Base-by-base conservation (phyloP, 495 filamentous ascomycete genomes). In the Trichoderma gamsii region DNA sequence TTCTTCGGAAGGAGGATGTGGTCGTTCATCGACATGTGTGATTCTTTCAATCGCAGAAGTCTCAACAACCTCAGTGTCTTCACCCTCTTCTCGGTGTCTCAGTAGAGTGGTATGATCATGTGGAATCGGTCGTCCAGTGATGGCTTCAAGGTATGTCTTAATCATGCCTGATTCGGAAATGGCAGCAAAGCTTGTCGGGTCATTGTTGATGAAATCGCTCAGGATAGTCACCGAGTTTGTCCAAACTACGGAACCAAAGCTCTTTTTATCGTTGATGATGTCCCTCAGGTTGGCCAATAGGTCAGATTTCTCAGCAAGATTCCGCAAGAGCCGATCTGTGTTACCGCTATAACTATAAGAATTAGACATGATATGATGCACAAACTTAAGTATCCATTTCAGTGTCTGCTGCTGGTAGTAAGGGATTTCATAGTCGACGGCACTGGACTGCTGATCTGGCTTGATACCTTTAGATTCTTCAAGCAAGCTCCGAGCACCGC, bases 201-300 rank as follows among this genome's bases (percentile, higher is more conserved):
- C 96, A 74, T 98, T 97, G 77, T 99, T 96, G 69, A 99, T 97
- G 80, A 98, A 98, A 73, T 89, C 94, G 77, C 90, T 94, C 35
- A 98, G 82, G 71, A 98, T 92, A 70, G 89, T 90, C 68, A 95
- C 90, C 21, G 92, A 89, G 73, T 90, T 90, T 67, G 92, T 96
- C 96, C 96, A 99, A 18, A 97, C 91, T 71, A 90, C 87, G 15
- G 92, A 92, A 52, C 96, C 96, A 75, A 92, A 99, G 18, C 90
- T 80, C 16, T 77, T 76, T 32, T 87, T 87, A 69, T 97, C 90
- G 66, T 87, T 84, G 67, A 97, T 90, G n/a, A 97, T 92, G 44
- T 86, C 81, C 43, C 90, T 88, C 38, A 99, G 81, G 38, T 88
- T 91, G 25, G 81, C 83, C 65, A 98, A 83, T 65, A 98, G 79